Conservation (phyloP, 306 rosid species). For the Cicer cuneatum region DNA sequence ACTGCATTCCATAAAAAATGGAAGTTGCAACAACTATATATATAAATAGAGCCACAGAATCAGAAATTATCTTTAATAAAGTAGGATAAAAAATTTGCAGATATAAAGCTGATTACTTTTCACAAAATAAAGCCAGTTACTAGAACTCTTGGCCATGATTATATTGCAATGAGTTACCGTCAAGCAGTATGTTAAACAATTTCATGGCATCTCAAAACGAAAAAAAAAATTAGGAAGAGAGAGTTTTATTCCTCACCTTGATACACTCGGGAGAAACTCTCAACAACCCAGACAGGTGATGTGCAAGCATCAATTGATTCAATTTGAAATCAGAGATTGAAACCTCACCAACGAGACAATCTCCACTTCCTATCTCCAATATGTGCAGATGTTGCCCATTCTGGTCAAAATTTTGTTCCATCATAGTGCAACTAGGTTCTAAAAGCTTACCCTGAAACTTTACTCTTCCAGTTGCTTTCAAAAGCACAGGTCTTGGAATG, state of each 20-base stretch:
- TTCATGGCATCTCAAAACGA: not conserved
- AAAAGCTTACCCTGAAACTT: conserved; percentile 86
- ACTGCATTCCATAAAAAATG: conserved; percentile 57
- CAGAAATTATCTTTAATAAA: conserved; percentile 24
- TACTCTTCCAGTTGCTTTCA: conserved; percentile 63
- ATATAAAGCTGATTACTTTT: not conserved
- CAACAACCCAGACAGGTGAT: conserved; percentile 77
- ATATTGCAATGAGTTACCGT: not conserved
- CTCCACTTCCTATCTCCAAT: conserved; percentile 52
- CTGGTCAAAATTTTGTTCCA: conserved; percentile 58
- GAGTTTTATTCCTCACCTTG: conserved; percentile 62
- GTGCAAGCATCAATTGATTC: conserved; percentile 91
- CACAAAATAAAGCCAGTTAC: conserved; percentile 9
- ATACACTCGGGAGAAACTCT: conserved; percentile 66
- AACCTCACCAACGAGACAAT: conserved; percentile 77
- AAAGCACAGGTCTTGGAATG: conserved; percentile 76
- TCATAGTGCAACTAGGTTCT: conserved; percentile 50
- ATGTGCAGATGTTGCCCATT: conserved; percentile 46
- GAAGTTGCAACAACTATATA: conserved; percentile 36
- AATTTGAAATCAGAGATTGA: conserved; percentile 83
- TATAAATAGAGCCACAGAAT: conserved; percentile 20
- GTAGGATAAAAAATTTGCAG: not conserved
- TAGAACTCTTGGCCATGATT: not conserved
- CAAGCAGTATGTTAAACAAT: not conserved
- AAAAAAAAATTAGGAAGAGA: conserved; percentile 22